Percentiles rank a stretch among this genome's conserved stretches.
Conservation (phyloP, 1,284 basidiomycete species). For the Cerioporus squamosus region DNA sequence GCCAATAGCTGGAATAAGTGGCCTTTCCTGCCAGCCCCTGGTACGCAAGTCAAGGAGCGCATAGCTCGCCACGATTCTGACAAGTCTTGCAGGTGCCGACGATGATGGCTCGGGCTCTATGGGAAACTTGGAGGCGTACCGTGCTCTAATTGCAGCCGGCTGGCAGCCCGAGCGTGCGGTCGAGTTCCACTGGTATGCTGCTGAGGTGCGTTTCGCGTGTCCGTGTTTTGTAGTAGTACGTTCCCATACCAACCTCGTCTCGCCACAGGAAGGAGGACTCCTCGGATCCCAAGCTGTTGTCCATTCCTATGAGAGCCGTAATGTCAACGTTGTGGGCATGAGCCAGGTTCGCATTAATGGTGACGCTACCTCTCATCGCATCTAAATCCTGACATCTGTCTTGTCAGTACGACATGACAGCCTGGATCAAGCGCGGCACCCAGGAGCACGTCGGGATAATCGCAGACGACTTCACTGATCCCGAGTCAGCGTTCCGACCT, state of each 20-base stretch:
- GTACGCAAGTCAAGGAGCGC: slow-evolving; percentile 46
- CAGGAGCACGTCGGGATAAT: slow-evolving; percentile 90
- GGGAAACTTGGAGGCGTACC: slow-evolving; percentile 90
- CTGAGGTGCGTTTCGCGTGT: slow-evolving; percentile 64
- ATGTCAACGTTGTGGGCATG: slow-evolving; percentile 84
- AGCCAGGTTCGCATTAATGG: slow-evolving; percentile 65
- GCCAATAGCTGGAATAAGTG: slow-evolving; percentile 74
- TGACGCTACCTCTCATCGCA: slow-evolving; percentile 14
- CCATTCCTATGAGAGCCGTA: slow-evolving; percentile 68
- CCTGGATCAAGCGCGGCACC: slow-evolving; percentile 93
- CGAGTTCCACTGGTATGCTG: slow-evolving; percentile 97
- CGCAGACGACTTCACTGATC: slow-evolving; percentile 79
- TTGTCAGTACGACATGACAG: slow-evolving; percentile 89
- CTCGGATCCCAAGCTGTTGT: slow-evolving; percentile 95
- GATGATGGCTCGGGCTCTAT: slow-evolving; percentile 94
- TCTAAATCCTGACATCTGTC: slow-evolving; percentile 11
- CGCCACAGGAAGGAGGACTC: slow-evolving; percentile 91
- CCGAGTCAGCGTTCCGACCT: slow-evolving; percentile 46
- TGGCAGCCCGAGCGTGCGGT: slow-evolving; percentile 81
- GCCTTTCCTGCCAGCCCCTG: slow-evolving; percentile 89
- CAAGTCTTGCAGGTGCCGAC: slow-evolving; percentile 74
- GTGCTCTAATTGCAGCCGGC: slow-evolving; percentile 77
- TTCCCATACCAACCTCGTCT: slow-evolving; percentile 12
- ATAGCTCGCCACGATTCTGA: no score
- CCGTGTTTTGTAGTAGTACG: slow-evolving; percentile 4